Percentiles rank a stretch among this genome's conserved stretches.
These are phyloP conservation scores for Cardamine occulta DNA, from an alignment of 345 rosid genomes.

Conservation along the genomic window DNA sequence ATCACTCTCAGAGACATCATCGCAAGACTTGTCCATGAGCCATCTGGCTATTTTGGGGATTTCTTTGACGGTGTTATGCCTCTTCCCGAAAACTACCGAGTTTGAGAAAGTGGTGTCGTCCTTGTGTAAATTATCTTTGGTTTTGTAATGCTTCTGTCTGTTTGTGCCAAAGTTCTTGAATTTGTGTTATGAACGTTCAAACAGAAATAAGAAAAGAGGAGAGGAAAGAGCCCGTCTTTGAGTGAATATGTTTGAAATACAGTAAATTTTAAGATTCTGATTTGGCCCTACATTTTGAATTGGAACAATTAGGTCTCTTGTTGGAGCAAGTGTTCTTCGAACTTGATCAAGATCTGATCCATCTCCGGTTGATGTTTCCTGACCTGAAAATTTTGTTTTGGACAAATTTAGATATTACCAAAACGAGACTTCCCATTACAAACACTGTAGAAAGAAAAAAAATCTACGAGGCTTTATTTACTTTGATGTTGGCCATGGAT, in stretches of 20 bases:
- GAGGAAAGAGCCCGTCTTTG: conserved; percentile 26
- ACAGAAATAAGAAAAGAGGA: conserved; percentile 40
- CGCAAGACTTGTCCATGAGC: conserved; percentile 89
- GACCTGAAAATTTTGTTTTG: conserved; percentile 49
- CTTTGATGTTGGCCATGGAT: conserved; percentile 83
- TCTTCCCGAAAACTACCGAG: conserved; percentile 74
- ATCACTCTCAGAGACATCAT: conserved; percentile 91
- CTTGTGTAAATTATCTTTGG: conserved; percentile 31
- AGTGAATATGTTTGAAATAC: conserved; percentile 24
- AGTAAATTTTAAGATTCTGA: not conserved
- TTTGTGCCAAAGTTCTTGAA: conserved; percentile 33
- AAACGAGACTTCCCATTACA: not conserved
- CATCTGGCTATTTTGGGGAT: conserved; percentile 95
- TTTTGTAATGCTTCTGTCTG: conserved; percentile 33
- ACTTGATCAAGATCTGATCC: conserved; percentile 65
- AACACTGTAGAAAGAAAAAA: not conserved
- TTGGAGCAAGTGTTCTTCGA: conserved; percentile 50
- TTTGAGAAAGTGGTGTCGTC: conserved; percentile 39
- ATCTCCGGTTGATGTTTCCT: conserved; percentile 80
- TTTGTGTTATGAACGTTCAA: conserved; percentile 48
- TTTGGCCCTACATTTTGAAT: not conserved
- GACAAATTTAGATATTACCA: conserved; percentile 19
- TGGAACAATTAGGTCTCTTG: conserved; percentile 6
- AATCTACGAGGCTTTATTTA: conserved; percentile 48
- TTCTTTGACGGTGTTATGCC: conserved; percentile 93